Percentiles rank a stretch among this genome's conserved stretches.
Conservation (phyloP, 768 basidiomycete species). For the Xerocomellus amylosporus region DNA sequence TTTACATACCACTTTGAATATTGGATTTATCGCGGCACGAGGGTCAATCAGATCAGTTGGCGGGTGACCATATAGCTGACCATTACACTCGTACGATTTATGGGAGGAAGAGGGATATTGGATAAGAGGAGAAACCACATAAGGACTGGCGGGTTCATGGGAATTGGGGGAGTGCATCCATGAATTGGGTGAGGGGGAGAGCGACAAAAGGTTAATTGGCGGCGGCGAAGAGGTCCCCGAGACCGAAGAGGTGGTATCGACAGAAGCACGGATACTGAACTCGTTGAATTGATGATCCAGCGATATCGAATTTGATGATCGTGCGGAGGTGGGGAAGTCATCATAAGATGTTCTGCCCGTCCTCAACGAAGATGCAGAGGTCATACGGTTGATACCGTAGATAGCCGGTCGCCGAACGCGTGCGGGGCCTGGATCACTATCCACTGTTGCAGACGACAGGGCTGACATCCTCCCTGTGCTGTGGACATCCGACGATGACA, state of each 20-base stretch:
- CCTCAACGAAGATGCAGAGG: conserved; percentile 71
- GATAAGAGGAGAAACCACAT: conserved; percentile 36
- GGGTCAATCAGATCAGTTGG: conserved; percentile 60
- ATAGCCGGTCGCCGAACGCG: conserved; percentile 61
- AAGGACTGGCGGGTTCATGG: conserved; percentile 40
- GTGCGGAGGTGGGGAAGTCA: conserved; percentile 68
- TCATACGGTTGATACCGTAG: conserved; percentile 70
- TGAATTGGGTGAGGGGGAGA: conserved; percentile 62
- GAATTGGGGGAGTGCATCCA: conserved; percentile 49
- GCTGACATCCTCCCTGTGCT: conserved; percentile 71
- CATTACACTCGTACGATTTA: conserved; percentile 51
- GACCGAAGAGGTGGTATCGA: conserved; percentile 55
- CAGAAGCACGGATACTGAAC: conserved; percentile 67
- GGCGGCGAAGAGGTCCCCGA: conserved; percentile 72
- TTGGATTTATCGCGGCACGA: conserved; percentile 76
- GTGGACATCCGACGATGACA: conserved; percentile 85
- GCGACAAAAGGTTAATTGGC: conserved; percentile 68
- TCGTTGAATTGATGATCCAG: conserved; percentile 76
- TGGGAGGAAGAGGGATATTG: conserved; percentile 39
- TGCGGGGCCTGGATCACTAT: conserved; percentile 81
- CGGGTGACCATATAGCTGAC: conserved; percentile 51
- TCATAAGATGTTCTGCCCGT: conserved; percentile 56
- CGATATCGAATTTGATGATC: conserved; percentile 79
- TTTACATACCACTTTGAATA: conserved; percentile 84
- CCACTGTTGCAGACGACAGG: conserved; percentile 79